Evolutionary conservation across 257 asterid species (phyloP).

Genomic region (Vinca minor): DNA sequence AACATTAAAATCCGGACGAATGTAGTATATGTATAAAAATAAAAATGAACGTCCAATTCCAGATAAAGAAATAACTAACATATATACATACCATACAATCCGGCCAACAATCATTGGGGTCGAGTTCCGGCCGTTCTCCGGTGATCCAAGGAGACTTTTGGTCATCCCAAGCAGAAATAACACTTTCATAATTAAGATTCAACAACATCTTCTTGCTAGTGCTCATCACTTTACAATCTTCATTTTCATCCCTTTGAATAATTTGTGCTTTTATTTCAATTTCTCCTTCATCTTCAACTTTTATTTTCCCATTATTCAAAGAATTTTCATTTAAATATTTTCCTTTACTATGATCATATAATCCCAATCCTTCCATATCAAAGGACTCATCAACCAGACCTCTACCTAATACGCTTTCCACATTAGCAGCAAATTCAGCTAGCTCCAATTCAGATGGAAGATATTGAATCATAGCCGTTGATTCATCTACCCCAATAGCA

Average conservation of each 20-base stretch:
- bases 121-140: slow-evolving; percentile 61
- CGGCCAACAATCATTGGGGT: slow-evolving; percentile 51
- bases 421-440: slow-evolving; percentile 74
- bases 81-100: slow-evolving; percentile 50
- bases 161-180: slow-evolving; percentile 63
- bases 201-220: slow-evolving; percentile 33
- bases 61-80: too few relatives aligned
- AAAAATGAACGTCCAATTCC: too few relatives aligned
- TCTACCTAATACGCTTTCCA: slow-evolving; percentile 62
- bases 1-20: too few relatives aligned
- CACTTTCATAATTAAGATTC: slow-evolving; percentile 59
- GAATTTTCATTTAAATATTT: slow-evolving; percentile 15
- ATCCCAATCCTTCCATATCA: slow-evolving; percentile 59
- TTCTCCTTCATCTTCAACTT: slow-evolving; percentile 39
- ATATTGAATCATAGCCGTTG: slow-evolving; percentile 20
- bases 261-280: slow-evolving; percentile 17
- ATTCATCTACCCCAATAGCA: slow-evolving; percentile 5
- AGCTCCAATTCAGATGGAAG: slow-evolving; percentile 72
- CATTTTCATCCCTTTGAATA: slow-evolving; percentile 14
- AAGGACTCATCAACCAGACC: slow-evolving; percentile 57
- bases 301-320: slow-evolving; percentile 26
- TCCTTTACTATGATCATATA: slow-evolving; percentile 34
- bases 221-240: slow-evolving; percentile 19
- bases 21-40: too few relatives aligned
- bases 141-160: slow-evolving; percentile 63